Conservation (phyloP, 371 early-diverging fungal species). For the Amoeboaphelidium protococcarum region DNA sequence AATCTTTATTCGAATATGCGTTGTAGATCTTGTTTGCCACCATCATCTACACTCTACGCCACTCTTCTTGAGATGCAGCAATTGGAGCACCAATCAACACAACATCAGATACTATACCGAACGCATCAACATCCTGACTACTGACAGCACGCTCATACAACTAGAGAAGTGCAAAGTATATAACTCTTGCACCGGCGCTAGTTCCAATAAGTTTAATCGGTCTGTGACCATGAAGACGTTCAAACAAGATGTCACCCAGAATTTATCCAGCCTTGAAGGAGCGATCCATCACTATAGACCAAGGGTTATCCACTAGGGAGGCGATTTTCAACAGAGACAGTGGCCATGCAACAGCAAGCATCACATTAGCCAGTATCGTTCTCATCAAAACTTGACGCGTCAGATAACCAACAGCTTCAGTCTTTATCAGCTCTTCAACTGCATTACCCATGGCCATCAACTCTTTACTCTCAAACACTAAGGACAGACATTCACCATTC, state of each 20-base stretch:
- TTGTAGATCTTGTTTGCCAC: constrained; percentile 71
- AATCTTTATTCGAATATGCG: constrained; percentile 64
- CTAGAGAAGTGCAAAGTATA: constrained; percentile 65
- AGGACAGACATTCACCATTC: not conserved
- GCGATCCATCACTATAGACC: constrained; percentile 62
- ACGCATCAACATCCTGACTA: not conserved
- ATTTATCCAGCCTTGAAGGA: constrained; percentile 60
- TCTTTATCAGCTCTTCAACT: not conserved
- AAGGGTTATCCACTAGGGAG: constrained; percentile 81
- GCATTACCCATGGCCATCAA: not conserved
- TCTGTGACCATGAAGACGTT: constrained; percentile 24
- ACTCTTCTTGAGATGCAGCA: constrained; percentile 21
- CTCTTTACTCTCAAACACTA: not conserved
- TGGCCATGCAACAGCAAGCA: constrained; percentile 65
- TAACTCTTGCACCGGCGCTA: constrained; percentile 73
- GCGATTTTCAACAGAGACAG: constrained; percentile 39
- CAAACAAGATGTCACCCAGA: constrained; percentile 14
- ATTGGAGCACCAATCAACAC: not conserved
- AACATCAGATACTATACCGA: not conserved
- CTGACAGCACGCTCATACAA: not conserved
- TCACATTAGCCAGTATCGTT: constrained; percentile 48
- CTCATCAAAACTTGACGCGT: constrained; percentile 61
- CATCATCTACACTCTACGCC: constrained; percentile 46
- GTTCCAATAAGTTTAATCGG: constrained; percentile 82
- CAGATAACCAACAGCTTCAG: constrained; percentile 19